Percentiles rank a stretch among this genome's conserved stretches.
phyloP scores from a whole-genome alignment of 257 asterid species.

The Solanum neorickii region DNA sequence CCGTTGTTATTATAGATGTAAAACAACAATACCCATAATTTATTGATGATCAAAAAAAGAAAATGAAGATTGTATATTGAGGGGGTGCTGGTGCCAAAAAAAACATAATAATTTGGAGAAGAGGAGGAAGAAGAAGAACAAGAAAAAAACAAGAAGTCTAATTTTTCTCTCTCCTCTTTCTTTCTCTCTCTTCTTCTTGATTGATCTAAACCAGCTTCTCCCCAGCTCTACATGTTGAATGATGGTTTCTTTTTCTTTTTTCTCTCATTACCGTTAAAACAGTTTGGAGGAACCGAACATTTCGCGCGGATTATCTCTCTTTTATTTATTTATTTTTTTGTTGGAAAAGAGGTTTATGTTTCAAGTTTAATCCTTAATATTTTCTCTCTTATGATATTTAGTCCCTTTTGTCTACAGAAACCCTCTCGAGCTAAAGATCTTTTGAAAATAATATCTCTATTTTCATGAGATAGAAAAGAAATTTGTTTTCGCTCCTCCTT shows the following conservation, averaged over 20 bases:
- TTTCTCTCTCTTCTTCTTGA: background rate
- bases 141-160: conserved; percentile 15
- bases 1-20: conserved; percentile 6
- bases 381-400: background rate
- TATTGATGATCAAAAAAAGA: conserved; percentile 12
- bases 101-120: conserved; percentile 18
- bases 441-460: background rate
- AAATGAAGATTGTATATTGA: background rate
- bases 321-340: background rate
- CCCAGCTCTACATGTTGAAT: conserved; percentile 26
- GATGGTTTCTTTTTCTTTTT: background rate
- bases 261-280: conserved; percentile 21
- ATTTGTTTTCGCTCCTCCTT: background rate
- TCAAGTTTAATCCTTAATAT: background rate
- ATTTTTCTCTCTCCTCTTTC: conserved; percentile 3
- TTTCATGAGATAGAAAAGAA: background rate
- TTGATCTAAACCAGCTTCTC: conserved; percentile 11
- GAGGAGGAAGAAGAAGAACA: background rate
- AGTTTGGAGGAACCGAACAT: conserved; percentile 10
- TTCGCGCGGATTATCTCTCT: conserved; percentile 7
- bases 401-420: background rate
- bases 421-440: background rate
- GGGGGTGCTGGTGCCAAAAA: conserved; percentile 18
- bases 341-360: background rate
- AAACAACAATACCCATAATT: conserved; percentile 18